A percentile compares a stretch with the other conserved stretches of the same genome.
Evolutionary conservation across 164 flowering plant genomes (phyloP).

Genomic region (Vitis labrusca): DNA sequence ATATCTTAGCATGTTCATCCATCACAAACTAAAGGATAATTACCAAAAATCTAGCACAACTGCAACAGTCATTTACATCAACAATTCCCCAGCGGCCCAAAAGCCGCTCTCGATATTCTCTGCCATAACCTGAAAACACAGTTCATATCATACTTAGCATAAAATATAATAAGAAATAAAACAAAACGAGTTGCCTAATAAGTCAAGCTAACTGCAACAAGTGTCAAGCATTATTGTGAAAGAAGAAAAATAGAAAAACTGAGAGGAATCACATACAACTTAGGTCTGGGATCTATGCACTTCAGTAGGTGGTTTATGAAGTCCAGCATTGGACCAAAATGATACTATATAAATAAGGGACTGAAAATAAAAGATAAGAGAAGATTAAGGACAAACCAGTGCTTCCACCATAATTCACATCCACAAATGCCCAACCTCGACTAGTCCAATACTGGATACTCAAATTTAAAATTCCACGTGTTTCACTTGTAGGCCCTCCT

Average conservation of each 20-base stretch:
- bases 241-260: no score
- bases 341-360: no score
- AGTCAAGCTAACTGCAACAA: no score
- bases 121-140: conserved; percentile 76
- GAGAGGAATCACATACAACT: no score
- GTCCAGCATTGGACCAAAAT: no score
- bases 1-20: neutral
- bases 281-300: no score
- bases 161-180: neutral
- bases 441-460: conserved; percentile 97
- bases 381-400: conserved; percentile 59
- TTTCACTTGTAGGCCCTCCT: conserved; percentile 97
- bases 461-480: conserved; percentile 76
- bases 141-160: conserved; percentile 11
- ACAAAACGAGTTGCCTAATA: neutral
- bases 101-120: conserved; percentile 88
- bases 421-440: conserved; percentile 99
- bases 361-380: neutral
- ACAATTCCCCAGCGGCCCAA: conserved; percentile 89
- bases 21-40: conserved; percentile 3
- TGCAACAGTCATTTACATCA: conserved; percentile 96
- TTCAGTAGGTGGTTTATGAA: no score
- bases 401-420: conserved; percentile 99
- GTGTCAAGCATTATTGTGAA: no score
- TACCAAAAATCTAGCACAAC: conserved; percentile 91